These are phyloP conservation scores for Triticum aestivum DNA, from an alignment of 176 grass and related monocot species.

Conservation along the genomic window DNA sequence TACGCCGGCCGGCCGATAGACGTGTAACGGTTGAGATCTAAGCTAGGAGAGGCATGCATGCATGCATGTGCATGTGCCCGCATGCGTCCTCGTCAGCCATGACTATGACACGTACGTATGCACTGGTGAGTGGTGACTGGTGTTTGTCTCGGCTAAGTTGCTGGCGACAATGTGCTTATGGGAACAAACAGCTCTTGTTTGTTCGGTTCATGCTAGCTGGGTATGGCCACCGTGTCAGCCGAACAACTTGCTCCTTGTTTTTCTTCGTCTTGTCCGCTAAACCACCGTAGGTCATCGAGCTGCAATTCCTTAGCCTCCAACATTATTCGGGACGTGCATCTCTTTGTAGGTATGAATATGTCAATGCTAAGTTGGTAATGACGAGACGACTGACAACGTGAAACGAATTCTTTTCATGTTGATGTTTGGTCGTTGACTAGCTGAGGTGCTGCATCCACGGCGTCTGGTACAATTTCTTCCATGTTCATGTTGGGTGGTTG, in stretches of 20 bases:
- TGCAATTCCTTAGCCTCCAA: background rate
- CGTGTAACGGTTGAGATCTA: conserved; percentile 17
- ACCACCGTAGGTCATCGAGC: background rate
- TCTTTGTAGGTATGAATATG: background rate
- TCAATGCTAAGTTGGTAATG: conserved; percentile 13
- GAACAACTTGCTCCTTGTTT: background rate
- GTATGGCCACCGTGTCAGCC: background rate
- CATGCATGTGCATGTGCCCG: background rate
- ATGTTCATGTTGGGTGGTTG: conserved; percentile 30
- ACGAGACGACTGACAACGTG: background rate
- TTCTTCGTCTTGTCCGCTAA: background rate
- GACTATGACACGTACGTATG: background rate
- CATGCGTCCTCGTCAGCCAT: conserved; percentile 11
- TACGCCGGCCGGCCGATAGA: background rate
- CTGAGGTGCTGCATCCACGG: background rate
- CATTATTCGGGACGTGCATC: background rate
- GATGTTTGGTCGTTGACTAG: background rate
- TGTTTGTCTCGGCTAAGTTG: no score
- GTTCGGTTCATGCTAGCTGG: background rate
- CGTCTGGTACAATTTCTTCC: background rate
- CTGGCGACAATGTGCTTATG: conserved; percentile 20
- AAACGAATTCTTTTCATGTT: background rate
- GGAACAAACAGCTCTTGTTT: conserved; percentile 17
- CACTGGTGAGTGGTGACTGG: no score
- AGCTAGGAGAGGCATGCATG: background rate